These are phyloP conservation scores for Hypoxylon fragiforme DNA, from an alignment of 495 filamentous ascomycete species.

Conservation along the genomic window DNA sequence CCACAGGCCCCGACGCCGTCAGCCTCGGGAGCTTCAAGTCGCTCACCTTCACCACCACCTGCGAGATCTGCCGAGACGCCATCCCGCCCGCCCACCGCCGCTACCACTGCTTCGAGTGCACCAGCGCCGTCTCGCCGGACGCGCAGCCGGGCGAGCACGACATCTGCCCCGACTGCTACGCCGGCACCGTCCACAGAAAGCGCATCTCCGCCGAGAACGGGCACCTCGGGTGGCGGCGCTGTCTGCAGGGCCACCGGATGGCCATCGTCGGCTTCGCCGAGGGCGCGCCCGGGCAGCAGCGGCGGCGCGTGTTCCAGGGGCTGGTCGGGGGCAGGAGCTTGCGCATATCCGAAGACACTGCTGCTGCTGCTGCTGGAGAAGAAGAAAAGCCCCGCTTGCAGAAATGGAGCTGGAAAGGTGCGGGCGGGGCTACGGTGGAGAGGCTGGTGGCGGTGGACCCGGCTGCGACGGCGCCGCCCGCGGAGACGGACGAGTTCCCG, in stretches of 20 bases:
- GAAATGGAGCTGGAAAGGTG: slow-evolving; percentile 38
- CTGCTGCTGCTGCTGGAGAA: too few relatives aligned
- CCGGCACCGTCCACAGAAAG: slow-evolving; percentile 58
- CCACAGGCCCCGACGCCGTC: slow-evolving; percentile 42
- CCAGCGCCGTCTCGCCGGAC: slow-evolving; percentile 38
- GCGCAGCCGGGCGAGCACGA: slow-evolving; percentile 80
- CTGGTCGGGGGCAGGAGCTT: slow-evolving; percentile 71
- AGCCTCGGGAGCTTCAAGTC: slow-evolving; percentile 48
- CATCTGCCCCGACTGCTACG: slow-evolving; percentile 77
- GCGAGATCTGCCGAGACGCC: slow-evolving; percentile 70
- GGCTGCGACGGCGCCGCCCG: slow-evolving; percentile 25
- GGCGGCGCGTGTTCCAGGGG: slow-evolving; percentile 63
- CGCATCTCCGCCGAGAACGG: slow-evolving; percentile 75
- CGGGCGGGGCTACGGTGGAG: slow-evolving; percentile 31
- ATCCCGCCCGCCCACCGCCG: slow-evolving; percentile 69
- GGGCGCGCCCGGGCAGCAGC: slow-evolving; percentile 60
- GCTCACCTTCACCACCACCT: slow-evolving; percentile 68
- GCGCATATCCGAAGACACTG: too few relatives aligned
- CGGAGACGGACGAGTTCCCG: slow-evolving; percentile 56
- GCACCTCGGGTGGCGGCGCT: slow-evolving; percentile 76
- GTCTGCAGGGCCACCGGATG: slow-evolving; percentile 80
- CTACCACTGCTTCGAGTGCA: slow-evolving; percentile 69
- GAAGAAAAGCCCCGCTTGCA: too few relatives aligned
- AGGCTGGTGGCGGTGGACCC: slow-evolving; percentile 40
- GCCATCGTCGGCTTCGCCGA: slow-evolving; percentile 75